Percentiles rank a stretch among this genome's conserved stretches.
Evolutionary conservation across 768 basidiomycete species (phyloP).

Genomic region (Leucocoprinus birnbaumii): DNA sequence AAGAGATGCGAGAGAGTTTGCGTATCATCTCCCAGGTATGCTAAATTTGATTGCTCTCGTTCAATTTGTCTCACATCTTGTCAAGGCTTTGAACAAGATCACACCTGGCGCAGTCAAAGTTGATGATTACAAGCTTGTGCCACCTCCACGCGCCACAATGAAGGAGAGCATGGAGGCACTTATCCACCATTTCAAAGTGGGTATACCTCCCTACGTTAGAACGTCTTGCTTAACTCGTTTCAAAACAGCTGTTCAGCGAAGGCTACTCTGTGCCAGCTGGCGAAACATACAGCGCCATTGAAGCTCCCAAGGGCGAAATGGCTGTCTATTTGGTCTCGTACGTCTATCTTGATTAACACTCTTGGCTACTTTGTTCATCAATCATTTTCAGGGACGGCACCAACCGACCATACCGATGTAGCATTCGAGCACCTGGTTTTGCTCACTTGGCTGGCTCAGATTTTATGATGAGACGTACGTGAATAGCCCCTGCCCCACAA

Average conservation of each 20-base stretch:
- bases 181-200: conserved; percentile 97
- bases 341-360: conserved; percentile 24
- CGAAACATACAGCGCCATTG: conserved; percentile 96
- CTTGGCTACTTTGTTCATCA: conserved; percentile 1
- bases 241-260: conserved; percentile 94
- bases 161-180: conserved; percentile 99
- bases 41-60: neutral
- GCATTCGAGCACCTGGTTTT: conserved; percentile 95
- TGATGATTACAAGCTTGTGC: conserved; percentile 96
- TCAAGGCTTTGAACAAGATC: conserved; percentile 89
- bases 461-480: conserved; percentile 95
- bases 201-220: neutral
- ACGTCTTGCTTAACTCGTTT: no score
- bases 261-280: conserved; percentile 95
- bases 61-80: neutral
- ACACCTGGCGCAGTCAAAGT: conserved; percentile 89
- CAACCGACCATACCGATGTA: conserved; percentile 95
- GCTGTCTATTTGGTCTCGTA: conserved; percentile 96
- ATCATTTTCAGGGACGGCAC: conserved; percentile 77
- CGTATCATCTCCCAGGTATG: conserved; percentile 75
- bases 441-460: conserved; percentile 95
- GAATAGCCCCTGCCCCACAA: conserved; percentile 8
- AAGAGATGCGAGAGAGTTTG: conserved; percentile 96
- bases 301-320: conserved; percentile 99
- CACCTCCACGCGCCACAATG: conserved; percentile 96